Evolutionary conservation across 306 rosid species (phyloP).

Genomic region (Rosa rugosa): DNA sequence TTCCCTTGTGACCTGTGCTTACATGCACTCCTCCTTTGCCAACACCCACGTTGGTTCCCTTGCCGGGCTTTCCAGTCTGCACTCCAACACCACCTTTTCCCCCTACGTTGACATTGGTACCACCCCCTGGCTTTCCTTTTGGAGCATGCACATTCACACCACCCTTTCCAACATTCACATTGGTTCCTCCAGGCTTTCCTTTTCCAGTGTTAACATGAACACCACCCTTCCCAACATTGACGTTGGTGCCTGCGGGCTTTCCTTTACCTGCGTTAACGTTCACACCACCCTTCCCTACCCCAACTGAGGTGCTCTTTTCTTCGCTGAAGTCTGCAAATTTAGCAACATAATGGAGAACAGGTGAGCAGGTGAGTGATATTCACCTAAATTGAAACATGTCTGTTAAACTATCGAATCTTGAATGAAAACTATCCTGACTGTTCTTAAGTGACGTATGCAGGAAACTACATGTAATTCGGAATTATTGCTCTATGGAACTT

Average conservation of each 20-base stretch:
- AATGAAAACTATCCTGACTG: not conserved
- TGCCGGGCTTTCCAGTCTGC: conserved; percentile 27
- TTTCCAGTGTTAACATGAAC: conserved; percentile 39
- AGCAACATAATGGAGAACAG: not conserved
- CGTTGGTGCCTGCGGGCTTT: conserved; percentile 35
- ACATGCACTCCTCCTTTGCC: conserved; percentile 78
- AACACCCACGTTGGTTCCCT: conserved; percentile 41
- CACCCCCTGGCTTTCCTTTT: conserved; percentile 36
- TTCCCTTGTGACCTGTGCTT: conserved; percentile 50
- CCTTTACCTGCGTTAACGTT: conserved; percentile 17
- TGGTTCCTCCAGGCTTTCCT: conserved; percentile 42
- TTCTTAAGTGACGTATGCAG: not conserved
- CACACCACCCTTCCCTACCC: conserved; percentile 51
- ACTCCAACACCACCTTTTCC: conserved; percentile 38
- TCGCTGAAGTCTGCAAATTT: conserved; percentile 35
- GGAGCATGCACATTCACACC: conserved; percentile 33
- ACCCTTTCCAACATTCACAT: conserved; percentile 45
- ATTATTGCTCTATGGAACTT: not conserved
- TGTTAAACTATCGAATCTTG: not conserved
- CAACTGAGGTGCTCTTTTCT: conserved; percentile 59
- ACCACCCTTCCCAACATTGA: conserved; percentile 53
- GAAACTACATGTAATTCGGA: not conserved
- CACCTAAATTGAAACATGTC: not conserved
- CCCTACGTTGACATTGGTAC: conserved; percentile 33
- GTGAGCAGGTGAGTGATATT: not conserved